Evolutionary conservation across 352 stramenopile species (phyloP).

Genomic region (Phytophthora ohioensis): DNA sequence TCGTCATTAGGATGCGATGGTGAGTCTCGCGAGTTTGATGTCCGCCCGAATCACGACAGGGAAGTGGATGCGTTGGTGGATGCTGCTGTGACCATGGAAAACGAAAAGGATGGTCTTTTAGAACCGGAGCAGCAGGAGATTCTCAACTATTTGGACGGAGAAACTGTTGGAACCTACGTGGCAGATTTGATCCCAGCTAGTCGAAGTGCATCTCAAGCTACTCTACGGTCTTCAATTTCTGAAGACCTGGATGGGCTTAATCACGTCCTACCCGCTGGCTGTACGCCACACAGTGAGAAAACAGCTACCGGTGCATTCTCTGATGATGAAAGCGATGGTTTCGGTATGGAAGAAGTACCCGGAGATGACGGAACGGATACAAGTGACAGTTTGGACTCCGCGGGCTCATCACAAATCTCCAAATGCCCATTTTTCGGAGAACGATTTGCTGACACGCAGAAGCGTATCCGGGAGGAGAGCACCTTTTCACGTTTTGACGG

Average conservation of each 20-base stretch:
- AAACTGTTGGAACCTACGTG: conserved; percentile 58
- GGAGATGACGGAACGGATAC: conserved; percentile 26
- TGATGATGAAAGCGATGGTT: conserved; percentile 40
- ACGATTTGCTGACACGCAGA: conserved; percentile 91
- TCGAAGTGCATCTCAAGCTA: conserved; percentile 27
- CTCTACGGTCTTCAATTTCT: conserved; percentile 35
- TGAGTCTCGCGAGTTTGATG: conserved; percentile 8
- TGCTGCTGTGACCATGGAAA: conserved; percentile 34
- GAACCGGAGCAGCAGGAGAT: conserved; percentile 51
- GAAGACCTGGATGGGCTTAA: conserved; percentile 50
- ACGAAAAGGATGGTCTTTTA: conserved; percentile 9
- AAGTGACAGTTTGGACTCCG: conserved; percentile 29
- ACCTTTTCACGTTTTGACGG: conserved; percentile 65
- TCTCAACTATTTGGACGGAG: conserved; percentile 62
- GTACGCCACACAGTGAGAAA: conserved; percentile 34
- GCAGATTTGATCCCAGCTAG: conserved; percentile 43
- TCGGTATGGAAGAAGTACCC: conserved; percentile 18
- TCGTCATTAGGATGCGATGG: conserved; percentile 32
- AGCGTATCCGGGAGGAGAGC: conserved; percentile 83
- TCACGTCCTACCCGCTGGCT: conserved; percentile 31
- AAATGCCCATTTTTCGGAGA: conserved; percentile 75
- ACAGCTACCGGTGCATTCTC: conserved; percentile 25
- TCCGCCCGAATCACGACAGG: conserved; percentile 4
- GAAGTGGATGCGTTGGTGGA: conserved; percentile 32
- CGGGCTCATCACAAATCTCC: conserved; percentile 15